A percentile compares a stretch with the other conserved stretches of the same genome.
Conservation (phyloP, 805 yeast genomes). For the Kuraishia hungarica region DNA sequence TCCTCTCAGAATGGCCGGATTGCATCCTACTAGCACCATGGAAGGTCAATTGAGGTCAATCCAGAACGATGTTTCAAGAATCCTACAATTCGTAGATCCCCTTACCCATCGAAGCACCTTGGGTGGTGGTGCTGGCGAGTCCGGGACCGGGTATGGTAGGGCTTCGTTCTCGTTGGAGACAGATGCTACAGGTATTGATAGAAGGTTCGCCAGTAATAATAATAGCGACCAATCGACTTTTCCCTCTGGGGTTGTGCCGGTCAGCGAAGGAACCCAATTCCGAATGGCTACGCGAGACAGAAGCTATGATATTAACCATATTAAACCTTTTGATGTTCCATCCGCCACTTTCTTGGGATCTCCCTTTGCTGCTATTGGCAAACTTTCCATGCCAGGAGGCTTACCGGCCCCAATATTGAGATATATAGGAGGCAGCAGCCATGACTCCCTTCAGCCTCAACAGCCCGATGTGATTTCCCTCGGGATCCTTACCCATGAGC, state of each 20-base stretch:
- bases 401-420: conserved; percentile 29
- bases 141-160: not conserved
- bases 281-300: conserved; percentile 11
- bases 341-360: conserved; percentile 29
- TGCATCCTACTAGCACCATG: not conserved
- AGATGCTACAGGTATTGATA: not conserved
- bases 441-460: conserved; percentile 7
- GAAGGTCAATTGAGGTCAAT: conserved; percentile 1
- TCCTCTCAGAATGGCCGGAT: conserved; percentile 3
- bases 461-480: conserved; percentile 41
- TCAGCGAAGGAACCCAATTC: conserved; percentile 6
- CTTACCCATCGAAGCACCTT: not conserved
- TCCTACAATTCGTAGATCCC: not conserved
- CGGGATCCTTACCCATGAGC: conserved; percentile 37
- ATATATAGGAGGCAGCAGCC: conserved; percentile 17
- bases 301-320: conserved; percentile 6
- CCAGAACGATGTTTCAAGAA: conserved; percentile 1
- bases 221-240: conserved; percentile 10
- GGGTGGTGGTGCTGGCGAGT: too few relatives aligned
- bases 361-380: conserved; percentile 33
- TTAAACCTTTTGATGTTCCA: conserved; percentile 25
- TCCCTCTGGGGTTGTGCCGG: conserved; percentile 5
- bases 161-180: not conserved
- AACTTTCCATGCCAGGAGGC: conserved; percentile 19
- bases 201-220: not conserved